Evolutionary conservation across 2,329 filamentous ascomycete species (phyloP).

Genomic region (Nothophoma quercina): DNA sequence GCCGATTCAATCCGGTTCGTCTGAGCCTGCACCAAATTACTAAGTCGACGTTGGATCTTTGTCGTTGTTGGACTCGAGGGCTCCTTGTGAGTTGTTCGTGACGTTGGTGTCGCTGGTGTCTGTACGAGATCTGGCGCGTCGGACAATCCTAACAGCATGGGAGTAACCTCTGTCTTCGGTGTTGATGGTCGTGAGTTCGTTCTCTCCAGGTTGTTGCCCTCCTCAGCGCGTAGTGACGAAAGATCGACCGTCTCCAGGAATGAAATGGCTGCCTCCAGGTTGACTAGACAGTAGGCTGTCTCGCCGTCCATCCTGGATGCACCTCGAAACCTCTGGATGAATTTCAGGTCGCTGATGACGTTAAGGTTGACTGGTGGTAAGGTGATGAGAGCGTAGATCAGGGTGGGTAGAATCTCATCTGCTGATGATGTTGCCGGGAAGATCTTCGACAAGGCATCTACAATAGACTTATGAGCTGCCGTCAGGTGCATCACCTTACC

Average conservation of each 20-base stretch:
- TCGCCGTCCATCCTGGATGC: conserved; percentile 89
- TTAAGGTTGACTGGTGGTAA: conserved; percentile 85
- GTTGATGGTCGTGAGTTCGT: conserved; percentile 57
- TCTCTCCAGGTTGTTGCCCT: conserved; percentile 70
- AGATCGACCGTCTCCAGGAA: conserved; percentile 96
- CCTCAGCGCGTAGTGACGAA: conserved; percentile 83
- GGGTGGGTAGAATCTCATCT: conserved; percentile 94
- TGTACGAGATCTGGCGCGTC: conserved; percentile 50
- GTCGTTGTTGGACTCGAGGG: conserved; percentile 49
- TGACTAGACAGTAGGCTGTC: conserved; percentile 94
- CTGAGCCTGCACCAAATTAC: conserved; percentile 85
- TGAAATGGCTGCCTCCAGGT: conserved; percentile 90
- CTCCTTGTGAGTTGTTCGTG: conserved; percentile 28
- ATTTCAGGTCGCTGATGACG: conserved; percentile 92
- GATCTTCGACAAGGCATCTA: conserved; percentile 77
- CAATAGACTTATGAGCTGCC: conserved; percentile 89
- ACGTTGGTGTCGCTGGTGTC: conserved; percentile 46
- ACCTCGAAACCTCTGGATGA: conserved; percentile 90
- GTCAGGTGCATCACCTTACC: conserved; percentile 92
- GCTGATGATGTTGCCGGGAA: conserved; percentile 82
- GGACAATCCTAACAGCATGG: conserved; percentile 50
- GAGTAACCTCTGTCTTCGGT: conserved; percentile 48
- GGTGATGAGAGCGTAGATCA: conserved; percentile 95
- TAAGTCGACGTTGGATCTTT: conserved; percentile 77
- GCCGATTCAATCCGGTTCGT: conserved; percentile 82